These are phyloP conservation scores for Pythium dissotocum DNA, from an alignment of 352 stramenopile genomes.

Conservation along the genomic window DNA sequence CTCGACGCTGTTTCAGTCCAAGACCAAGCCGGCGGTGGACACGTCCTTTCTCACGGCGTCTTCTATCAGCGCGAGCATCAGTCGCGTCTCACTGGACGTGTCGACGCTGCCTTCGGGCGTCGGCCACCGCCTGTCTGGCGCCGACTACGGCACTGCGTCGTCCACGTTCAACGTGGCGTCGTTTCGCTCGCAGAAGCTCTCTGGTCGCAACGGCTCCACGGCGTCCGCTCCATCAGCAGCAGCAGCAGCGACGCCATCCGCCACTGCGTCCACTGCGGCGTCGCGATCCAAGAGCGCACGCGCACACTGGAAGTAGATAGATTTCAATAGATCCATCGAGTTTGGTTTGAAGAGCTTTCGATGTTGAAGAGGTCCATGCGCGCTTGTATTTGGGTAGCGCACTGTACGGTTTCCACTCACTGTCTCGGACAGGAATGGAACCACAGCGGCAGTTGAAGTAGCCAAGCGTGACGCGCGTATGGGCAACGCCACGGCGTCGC, in stretches of 20 bases:
- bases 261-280: slow-evolving; percentile 1
- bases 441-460: slow-evolving; percentile 1
- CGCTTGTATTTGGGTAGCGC: slow-evolving; percentile 2
- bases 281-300: slow-evolving; percentile 31
- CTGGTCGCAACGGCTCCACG: neutral
- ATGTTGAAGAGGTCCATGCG: neutral
- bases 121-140: slow-evolving; percentile 6
- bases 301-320: slow-evolving; percentile 53
- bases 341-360: neutral
- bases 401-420: neutral
- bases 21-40: neutral
- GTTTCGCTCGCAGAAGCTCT: slow-evolving; percentile 8
- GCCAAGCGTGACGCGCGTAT: neutral
- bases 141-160: slow-evolving; percentile 2
- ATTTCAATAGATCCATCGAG: neutral
- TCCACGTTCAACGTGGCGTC: slow-evolving; percentile 2
- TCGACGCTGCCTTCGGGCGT: slow-evolving; percentile 13
- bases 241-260: neutral
- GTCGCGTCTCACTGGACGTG: slow-evolving; percentile 16
- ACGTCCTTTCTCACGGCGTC: neutral
- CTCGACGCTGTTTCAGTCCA: slow-evolving; percentile 1
- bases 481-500: slow-evolving; percentile 2
- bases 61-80: slow-evolving; percentile 7
- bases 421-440: neutral
- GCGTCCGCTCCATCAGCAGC: neutral